Evolutionary conservation across 345 rosid species (phyloP).

Genomic region (Rhizophora apiculata): DNA sequence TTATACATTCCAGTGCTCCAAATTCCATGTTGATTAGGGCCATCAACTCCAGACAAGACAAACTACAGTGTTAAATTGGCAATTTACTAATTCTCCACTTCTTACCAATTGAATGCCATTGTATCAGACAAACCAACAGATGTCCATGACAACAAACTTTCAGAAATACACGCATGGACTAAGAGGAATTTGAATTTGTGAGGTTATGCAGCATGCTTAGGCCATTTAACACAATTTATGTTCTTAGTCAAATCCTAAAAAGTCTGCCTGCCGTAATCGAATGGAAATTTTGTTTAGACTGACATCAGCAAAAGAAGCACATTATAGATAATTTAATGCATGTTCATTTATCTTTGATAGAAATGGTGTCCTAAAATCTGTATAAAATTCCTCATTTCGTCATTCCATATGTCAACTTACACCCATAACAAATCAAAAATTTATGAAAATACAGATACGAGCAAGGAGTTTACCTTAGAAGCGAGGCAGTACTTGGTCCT

Average conservation of each 20-base stretch:
- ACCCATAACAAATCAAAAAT: background rate
- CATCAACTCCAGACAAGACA: too few species aligned
- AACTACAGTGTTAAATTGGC: too few species aligned
- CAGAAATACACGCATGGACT: background rate
- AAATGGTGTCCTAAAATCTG: too few species aligned
- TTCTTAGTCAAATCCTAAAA: background rate
- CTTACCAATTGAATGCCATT: too few species aligned
- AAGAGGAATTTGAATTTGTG: background rate
- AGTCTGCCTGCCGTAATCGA: background rate
- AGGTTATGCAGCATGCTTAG: background rate
- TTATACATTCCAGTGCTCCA: too few species aligned
- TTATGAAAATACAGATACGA: background rate
- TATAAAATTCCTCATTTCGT: too few species aligned
- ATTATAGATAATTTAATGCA: too few species aligned
- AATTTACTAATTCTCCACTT: too few species aligned
- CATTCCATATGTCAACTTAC: background rate
- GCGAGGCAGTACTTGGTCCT: slow-evolving; percentile 97
- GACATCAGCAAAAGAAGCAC: background rate
- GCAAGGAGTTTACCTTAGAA: slow-evolving; percentile 56
- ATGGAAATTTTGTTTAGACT: background rate
- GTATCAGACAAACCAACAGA: too few species aligned
- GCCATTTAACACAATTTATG: background rate
- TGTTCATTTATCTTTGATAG: too few species aligned
- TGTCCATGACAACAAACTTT: too few species aligned
- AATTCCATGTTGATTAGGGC: too few species aligned